These are phyloP conservation scores for Aspergillus steynii DNA, from an alignment of 495 filamentous ascomycete genomes.

Conservation along the genomic window DNA sequence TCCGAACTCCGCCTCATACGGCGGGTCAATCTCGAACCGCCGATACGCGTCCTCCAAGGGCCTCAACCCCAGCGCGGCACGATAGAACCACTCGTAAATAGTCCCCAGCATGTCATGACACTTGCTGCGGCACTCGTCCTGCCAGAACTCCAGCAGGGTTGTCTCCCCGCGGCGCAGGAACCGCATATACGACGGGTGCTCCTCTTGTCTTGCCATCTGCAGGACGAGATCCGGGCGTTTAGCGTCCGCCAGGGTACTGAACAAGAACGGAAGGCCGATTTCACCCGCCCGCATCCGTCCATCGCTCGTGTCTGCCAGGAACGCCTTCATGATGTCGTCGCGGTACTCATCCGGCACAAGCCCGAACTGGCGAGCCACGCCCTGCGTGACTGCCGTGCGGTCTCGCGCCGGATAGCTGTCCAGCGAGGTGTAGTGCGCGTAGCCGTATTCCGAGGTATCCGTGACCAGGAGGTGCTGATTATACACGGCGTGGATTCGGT, in stretches of 20 bases:
- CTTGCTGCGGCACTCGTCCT: constrained; percentile 31
- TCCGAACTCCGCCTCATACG: constrained; percentile 24
- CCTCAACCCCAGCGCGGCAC: constrained; percentile 27
- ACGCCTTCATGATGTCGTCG: constrained; percentile 26
- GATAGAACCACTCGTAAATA: constrained; percentile 34
- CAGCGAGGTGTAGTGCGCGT: constrained; percentile 28
- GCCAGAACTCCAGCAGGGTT: constrained; percentile 31
- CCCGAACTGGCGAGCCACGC: constrained; percentile 28
- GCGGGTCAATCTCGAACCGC: constrained; percentile 23
- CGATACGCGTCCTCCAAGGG: constrained; percentile 24
- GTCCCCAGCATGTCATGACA: constrained; percentile 37
- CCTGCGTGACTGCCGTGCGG: constrained; percentile 25
- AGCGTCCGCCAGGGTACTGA: constrained; percentile 27
- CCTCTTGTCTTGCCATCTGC: constrained; percentile 30
- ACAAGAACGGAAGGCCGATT: constrained; percentile 29
- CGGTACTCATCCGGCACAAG: constrained; percentile 21
- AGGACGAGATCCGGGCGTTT: constrained; percentile 29
- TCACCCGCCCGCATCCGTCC: constrained; percentile 27
- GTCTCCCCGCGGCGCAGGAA: constrained; percentile 32
- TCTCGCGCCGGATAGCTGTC: constrained; percentile 24
- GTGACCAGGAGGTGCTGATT: constrained; percentile 28
- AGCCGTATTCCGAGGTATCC: constrained; percentile 17
- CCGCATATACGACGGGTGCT: constrained; percentile 34
- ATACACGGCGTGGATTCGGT: constrained; percentile 23
- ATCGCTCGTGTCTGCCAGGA: constrained; percentile 21